Conservation (phyloP, 2,329 filamentous ascomycete genomes). For the Trichoderma cornu-damae region DNA sequence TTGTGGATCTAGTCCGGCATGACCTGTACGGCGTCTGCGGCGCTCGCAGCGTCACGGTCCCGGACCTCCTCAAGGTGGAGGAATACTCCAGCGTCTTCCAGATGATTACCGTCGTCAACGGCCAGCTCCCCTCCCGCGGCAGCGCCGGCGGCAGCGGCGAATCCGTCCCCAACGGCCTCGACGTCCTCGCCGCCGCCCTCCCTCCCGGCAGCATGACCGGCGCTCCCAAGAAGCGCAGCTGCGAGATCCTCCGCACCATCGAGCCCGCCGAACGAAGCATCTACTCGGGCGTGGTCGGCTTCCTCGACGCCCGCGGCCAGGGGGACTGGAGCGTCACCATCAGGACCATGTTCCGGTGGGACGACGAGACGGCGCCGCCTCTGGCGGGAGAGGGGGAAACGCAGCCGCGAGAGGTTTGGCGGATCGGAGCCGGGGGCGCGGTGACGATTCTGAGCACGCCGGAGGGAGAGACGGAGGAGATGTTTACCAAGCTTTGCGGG, state of each 20-base stretch:
- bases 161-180: slow-evolving; percentile 55
- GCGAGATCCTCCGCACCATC: slow-evolving; percentile 69
- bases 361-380: slow-evolving; percentile 46
- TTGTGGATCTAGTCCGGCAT: slow-evolving; percentile 92
- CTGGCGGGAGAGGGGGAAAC: slow-evolving; percentile 26
- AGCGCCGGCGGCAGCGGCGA: slow-evolving; percentile 1
- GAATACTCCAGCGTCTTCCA: slow-evolving; percentile 89
- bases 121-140: slow-evolving; percentile 43
- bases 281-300: slow-evolving; percentile 86
- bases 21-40: slow-evolving; percentile 84
- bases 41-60: slow-evolving; percentile 65
- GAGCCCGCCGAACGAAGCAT: slow-evolving; percentile 64
- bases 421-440: slow-evolving; percentile 82
- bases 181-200: slow-evolving; percentile 70
- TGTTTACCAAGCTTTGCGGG: slow-evolving; percentile 68
- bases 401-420: slow-evolving; percentile 59
- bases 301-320: slow-evolving; percentile 76
- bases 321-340: slow-evolving; percentile 93
- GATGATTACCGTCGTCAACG: slow-evolving; percentile 84
- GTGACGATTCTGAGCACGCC: slow-evolving; percentile 79
- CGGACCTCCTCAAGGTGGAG: slow-evolving; percentile 77
- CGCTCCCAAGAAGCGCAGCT: slow-evolving; percentile 88
- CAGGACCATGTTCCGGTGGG: slow-evolving; percentile 70
- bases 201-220: slow-evolving; percentile 96
- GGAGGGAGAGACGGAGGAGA: slow-evolving; percentile 82